Conservation (phyloP, 495 filamentous ascomycete species). For the Penicillium odoratum region DNA sequence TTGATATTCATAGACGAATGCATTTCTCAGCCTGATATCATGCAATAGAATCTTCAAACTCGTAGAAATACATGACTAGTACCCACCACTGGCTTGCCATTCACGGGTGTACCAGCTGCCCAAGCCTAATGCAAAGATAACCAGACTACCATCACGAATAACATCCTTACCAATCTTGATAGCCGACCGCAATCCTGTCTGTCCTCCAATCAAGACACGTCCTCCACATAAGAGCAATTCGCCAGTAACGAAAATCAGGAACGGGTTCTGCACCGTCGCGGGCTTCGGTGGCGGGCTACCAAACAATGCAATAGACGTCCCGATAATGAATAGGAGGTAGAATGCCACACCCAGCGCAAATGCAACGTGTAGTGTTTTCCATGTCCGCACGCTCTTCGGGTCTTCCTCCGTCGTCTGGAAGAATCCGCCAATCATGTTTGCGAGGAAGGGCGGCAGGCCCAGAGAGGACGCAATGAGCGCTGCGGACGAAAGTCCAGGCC, state of each 20-base stretch:
- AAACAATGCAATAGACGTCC: conserved; percentile 38
- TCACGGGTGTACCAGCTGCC: conserved; percentile 62
- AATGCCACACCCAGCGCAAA: conserved; percentile 70
- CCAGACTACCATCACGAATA: conserved; percentile 69
- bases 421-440: conserved; percentile 37
- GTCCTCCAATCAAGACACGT: conserved; percentile 57
- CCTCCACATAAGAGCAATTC: conserved; percentile 71
- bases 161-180: conserved; percentile 58
- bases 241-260: conserved; percentile 78
- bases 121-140: conserved; percentile 76
- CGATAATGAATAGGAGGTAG: conserved; percentile 57
- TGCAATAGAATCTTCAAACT: background rate
- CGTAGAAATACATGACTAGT: conserved; percentile 1
- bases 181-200: conserved; percentile 53
- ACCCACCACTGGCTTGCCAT: conserved; percentile 24
- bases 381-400: conserved; percentile 56
- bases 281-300: conserved; percentile 55
- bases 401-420: conserved; percentile 37
- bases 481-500: conserved; percentile 29
- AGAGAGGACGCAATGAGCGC: conserved; percentile 34
- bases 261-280: conserved; percentile 66
- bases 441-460: conserved; percentile 47
- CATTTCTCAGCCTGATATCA: background rate
- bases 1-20: background rate
- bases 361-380: conserved; percentile 74